Evolutionary conservation across 495 filamentous ascomycete species (phyloP), one percentile per base, ranked within the genome.

Genomic region (Cryomyces antarcticus): DNA sequence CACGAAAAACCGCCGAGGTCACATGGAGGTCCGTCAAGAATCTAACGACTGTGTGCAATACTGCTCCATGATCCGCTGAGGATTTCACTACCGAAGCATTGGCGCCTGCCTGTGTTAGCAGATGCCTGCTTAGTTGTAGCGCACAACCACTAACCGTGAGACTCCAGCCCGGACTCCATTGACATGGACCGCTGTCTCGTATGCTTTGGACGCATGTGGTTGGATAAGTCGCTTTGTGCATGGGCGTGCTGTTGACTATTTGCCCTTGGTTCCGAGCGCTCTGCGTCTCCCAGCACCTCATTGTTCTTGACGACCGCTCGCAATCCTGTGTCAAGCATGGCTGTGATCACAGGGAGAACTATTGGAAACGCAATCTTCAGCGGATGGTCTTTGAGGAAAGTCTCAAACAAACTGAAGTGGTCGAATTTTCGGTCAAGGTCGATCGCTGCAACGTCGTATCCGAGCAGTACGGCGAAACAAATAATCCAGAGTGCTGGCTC

Each of bases 391-490:
- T 56, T 49, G 4, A 61, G 49, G 53, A 96, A 92, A 4, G 71
- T 68, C 38, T 84, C 77, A 7, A 83, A 52, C 3, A 96, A 68
- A 38, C 66, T 75, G 54, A 72, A 78, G 13, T 78, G 67, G 46
- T 85, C 77, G 52, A 93, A 78, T 5, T 77, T 67, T 47, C 69
- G 69, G 44, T 80, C 73, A 51, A 82, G 72, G 52, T 86, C 69
- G 49, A 93, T 68, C 31, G 73, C 67, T 33, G 75, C 77, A 46
- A 89, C 70, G 54, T 93, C 85, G 40, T 70, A 65, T 11, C 80
- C 84, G 57, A 97, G 92, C 7, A 97, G 62, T 38, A 95, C 78
- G 39, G 82, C 73, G 61, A 97, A 88, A 53, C 82, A 85, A 31
- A 89, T 77, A 5, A 79, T 75, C 92, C 92, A 97, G 29, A 95